phyloP scores from a whole-genome alignment of 495 filamentous ascomycete species.

The Amphirosellinia nigrospora region DNA sequence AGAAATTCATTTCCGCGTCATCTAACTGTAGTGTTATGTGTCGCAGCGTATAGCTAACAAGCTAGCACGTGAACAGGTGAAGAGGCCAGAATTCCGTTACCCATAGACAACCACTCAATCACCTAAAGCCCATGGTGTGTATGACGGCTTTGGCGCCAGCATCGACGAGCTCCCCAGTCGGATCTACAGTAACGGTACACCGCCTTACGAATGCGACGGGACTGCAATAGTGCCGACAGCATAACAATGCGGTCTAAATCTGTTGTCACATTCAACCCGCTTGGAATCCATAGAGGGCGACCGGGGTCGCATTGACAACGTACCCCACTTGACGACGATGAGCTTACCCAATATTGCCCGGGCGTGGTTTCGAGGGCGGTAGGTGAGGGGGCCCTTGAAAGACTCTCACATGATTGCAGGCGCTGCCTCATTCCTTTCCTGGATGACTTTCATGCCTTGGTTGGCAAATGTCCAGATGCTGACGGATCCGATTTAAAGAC shows the following conservation, averaged over 20 bases:
- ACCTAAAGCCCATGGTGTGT: not conserved
- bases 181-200: constrained; percentile 1
- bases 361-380: not conserved
- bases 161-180: not conserved
- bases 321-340: not conserved
- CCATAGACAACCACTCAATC: not conserved
- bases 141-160: not conserved
- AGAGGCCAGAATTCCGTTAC: not conserved
- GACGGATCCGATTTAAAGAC: not conserved
- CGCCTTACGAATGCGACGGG: not conserved
- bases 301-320: constrained; percentile 1
- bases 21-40: not conserved
- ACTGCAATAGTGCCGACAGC: not conserved
- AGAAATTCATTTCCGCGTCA: not conserved
- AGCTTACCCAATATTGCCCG: constrained; percentile 3
- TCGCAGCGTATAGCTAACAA: not conserved
- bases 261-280: not conserved
- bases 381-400: not conserved
- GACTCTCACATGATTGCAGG: not conserved
- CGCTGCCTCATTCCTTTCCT: constrained; percentile 2
- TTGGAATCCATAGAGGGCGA: not conserved
- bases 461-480: not conserved
- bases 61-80: not conserved
- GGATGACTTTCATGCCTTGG: constrained; percentile 1
- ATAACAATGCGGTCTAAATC: constrained; percentile 3